Conservation (phyloP, 257 asterid species). For the Striga asiatica region DNA sequence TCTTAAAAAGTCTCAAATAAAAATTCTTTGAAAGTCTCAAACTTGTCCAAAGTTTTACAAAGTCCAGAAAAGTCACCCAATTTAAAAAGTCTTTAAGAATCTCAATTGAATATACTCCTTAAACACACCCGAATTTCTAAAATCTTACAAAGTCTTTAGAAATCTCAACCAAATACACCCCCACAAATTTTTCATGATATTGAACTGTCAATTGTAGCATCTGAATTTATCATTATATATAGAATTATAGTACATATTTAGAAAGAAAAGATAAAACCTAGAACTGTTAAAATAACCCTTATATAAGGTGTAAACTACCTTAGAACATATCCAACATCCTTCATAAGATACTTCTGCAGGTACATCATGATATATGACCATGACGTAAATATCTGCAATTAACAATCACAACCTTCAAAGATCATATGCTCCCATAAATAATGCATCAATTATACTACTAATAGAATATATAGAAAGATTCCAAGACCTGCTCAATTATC, state of each 20-base stretch:
- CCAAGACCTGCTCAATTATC: conserved; percentile 68
- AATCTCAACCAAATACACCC: too few relatives aligned
- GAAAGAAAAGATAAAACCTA: too few relatives aligned
- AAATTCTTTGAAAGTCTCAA: too few relatives aligned
- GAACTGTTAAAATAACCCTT: conserved; percentile 3
- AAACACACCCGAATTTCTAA: too few relatives aligned
- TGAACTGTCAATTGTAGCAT: background rate
- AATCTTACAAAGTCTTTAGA: too few relatives aligned
- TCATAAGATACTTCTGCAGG: conserved; percentile 62
- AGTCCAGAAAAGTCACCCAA: too few relatives aligned
- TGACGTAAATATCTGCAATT: conserved; percentile 69
- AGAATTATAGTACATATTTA: conserved; percentile 3
- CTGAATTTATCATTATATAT: background rate
- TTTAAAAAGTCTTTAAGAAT: too few relatives aligned
- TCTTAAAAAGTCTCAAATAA: too few relatives aligned
- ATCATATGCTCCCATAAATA: conserved; percentile 6
- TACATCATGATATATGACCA: conserved; percentile 78
- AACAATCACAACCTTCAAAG: conserved; percentile 10
- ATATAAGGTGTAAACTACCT: conserved; percentile 35
- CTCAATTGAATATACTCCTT: too few relatives aligned
- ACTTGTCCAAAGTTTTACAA: too few relatives aligned
- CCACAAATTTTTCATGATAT: background rate
- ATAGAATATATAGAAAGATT: conserved; percentile 9
- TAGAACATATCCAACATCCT: conserved; percentile 44
- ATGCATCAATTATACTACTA: conserved; percentile 1